Percentiles rank a stretch among this genome's conserved stretches.
Conservation (phyloP, 768 basidiomycete genomes). For the Lentinula sp. region DNA sequence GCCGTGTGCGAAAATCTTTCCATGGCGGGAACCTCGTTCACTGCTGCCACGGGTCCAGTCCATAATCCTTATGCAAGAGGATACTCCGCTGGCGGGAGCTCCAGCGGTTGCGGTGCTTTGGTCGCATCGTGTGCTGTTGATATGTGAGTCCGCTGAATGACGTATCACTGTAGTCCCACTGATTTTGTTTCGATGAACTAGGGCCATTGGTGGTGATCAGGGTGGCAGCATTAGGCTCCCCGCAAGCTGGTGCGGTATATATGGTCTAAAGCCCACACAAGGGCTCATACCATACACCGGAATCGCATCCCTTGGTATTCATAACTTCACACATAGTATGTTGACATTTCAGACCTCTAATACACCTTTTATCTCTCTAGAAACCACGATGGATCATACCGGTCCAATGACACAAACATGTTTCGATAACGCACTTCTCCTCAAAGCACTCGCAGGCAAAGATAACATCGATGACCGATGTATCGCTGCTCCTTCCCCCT, state of each 20-base stretch:
- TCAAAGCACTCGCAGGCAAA: background rate
- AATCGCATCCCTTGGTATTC: slow-evolving; percentile 2
- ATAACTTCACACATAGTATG: background rate
- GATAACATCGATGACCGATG: background rate
- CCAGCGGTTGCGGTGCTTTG: background rate
- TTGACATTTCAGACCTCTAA: background rate
- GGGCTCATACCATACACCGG: slow-evolving; percentile 6
- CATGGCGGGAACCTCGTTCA: background rate
- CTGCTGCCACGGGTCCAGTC: slow-evolving; percentile 5
- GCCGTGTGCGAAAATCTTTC: slow-evolving; percentile 6
- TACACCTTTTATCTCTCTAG: background rate
- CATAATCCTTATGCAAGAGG: slow-evolving; percentile 3
- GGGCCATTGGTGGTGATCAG: slow-evolving; percentile 6
- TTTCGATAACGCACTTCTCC: slow-evolving; percentile 1
- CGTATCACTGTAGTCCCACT: background rate
- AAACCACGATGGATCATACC: slow-evolving; percentile 4
- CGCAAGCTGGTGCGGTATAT: slow-evolving; percentile 3
- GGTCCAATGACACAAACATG: slow-evolving; percentile 2
- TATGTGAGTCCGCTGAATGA: background rate
- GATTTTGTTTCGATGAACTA: background rate
- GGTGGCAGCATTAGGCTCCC: slow-evolving; percentile 1
- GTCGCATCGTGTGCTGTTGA: background rate
- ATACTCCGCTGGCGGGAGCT: slow-evolving; percentile 1
- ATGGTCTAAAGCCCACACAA: slow-evolving; percentile 1
- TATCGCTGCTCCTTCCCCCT: background rate